Evolutionary conservation across 306 rosid genomes (phyloP), one percentile per base, ranked within the genome.

Genomic region (Pyrus communis): DNA sequence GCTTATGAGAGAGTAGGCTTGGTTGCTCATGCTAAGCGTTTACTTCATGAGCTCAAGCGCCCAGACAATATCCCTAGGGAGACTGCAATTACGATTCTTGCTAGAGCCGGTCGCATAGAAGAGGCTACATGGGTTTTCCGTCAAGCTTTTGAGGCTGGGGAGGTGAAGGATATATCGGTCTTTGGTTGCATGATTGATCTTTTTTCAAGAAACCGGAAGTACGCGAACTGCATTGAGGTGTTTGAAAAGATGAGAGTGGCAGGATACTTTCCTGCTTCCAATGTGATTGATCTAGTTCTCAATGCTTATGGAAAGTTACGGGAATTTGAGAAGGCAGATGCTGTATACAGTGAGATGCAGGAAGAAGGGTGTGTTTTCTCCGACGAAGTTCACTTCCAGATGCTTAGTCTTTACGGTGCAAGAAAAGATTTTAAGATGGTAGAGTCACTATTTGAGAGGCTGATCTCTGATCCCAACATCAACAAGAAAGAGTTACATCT

Each of bases 91-190:
- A 80, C 76, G 33, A 85, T 95, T 74, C 93, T 95, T 38, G 93
- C 97, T 15, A 78, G 89, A 76, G 96, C 98, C 23, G 97, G 96
- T 73, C 84, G 93, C 70, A 73, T 92, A 25, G 98, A 92, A 70
- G 97, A 95, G 85, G 96, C 97, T 77, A 89, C 91, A 2, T 94
- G 97, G 97, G 92, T 94, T 82, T 94, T 94, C 69, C 93, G 98
- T 25, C 97, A 92, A 80, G 96, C 95, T 42, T 89, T 87, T 71
- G 88, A 83, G 61, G 89, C 89, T 5, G 96, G 96, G 64, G 91
- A 92, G 75, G 84, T 89, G 28, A 92, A 88, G 78, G 88, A 92
- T 67, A 95, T 95, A 85, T 84, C 96, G 5, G 92, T 92, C 17
- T 90, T 86, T 73, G 86, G 87, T 55, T 89, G 93, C 79, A 86